Evolutionary conservation across 345 rosid species (phyloP), one percentile per base, ranked within the genome.

Genomic region (Linum lewisii): DNA sequence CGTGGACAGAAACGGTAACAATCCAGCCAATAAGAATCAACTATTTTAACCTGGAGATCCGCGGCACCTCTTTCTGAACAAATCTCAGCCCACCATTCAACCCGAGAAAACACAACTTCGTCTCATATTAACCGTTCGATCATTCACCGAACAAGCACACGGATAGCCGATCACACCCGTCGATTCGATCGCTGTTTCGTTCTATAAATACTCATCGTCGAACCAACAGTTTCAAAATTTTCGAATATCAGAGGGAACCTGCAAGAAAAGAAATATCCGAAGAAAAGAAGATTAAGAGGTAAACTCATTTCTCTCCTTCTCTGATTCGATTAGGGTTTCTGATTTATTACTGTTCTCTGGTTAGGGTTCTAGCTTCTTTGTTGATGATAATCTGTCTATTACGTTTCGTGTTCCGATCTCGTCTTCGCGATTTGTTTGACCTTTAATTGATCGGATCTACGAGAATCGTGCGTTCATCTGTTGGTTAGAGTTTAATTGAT

Each of bases 41-140:
- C 61, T 42, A 63, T 44, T 22, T 10, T 15, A 45, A 19, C 23
- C 3, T 50, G 20, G 15, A 36, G 69, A 87, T 87, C 95, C 87
- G 79, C 22, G 82, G 65, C 72, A 24, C 6, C 44, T 11, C 20
- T 14, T 4, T 22, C 15, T 53, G 15, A 0, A 10, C 25, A 0
- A 57, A 84, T 87, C 85, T 2, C n/a, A 10, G 61, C 84, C 85
- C 79, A 73, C 62, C 68, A 54, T 38, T 6, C 2, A 16, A 1
- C 1, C 0, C 1, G 59, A 82, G 82, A 76, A 84, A 87, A 75
- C 95, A 87, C 95, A 87, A 58, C 15, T 54, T 53, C 32, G 38
- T 26, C 50, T 16, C 19, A 63, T 73, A 13, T 0, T 21, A 19
- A 62, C 83, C 95, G 84, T 81, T 37, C n/a, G 71, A 82, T 84